A percentile compares a stretch with the other conserved stretches of the same genome.
phyloP scores from a whole-genome alignment of 306 rosid genomes.

The Casuarina equisetifolia region DNA sequence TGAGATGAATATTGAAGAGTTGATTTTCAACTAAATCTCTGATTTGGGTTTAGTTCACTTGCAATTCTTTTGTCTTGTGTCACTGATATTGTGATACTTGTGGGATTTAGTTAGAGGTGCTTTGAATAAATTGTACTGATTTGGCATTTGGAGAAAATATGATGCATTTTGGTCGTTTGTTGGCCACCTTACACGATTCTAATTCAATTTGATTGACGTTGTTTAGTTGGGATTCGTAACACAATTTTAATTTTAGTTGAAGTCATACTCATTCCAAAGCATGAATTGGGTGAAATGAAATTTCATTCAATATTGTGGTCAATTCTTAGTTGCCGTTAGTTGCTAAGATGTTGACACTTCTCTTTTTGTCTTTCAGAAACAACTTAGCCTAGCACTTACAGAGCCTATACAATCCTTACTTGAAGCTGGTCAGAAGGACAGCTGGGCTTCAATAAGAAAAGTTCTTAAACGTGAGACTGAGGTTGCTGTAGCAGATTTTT shows the following conservation, averaged over 20 bases:
- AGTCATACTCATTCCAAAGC: not conserved
- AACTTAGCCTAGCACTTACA: constrained; percentile 53
- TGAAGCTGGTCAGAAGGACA: constrained; percentile 66
- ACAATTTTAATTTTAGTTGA: not conserved
- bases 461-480: constrained; percentile 68
- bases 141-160: not conserved
- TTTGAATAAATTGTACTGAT: not conserved
- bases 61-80: not conserved
- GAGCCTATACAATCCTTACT: constrained; percentile 72
- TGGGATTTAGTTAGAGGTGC: not conserved
- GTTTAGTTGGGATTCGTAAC: not conserved
- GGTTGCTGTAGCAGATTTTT: constrained; percentile 48
- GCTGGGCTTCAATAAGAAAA: constrained; percentile 75
- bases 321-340: not conserved
- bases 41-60: too few species aligned
- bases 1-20: too few species aligned
- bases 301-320: not conserved
- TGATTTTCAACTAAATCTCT: too few species aligned
- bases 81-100: not conserved
- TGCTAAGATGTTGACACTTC: not conserved
- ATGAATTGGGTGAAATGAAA: not conserved
- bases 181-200: not conserved
- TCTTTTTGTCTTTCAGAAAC: constrained; percentile 45
- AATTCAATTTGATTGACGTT: not conserved
- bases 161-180: not conserved